Percentiles rank a stretch among this genome's conserved stretches.
Conservation (phyloP, 1,284 basidiomycete genomes). For the Pseudozyma pruni region DNA sequence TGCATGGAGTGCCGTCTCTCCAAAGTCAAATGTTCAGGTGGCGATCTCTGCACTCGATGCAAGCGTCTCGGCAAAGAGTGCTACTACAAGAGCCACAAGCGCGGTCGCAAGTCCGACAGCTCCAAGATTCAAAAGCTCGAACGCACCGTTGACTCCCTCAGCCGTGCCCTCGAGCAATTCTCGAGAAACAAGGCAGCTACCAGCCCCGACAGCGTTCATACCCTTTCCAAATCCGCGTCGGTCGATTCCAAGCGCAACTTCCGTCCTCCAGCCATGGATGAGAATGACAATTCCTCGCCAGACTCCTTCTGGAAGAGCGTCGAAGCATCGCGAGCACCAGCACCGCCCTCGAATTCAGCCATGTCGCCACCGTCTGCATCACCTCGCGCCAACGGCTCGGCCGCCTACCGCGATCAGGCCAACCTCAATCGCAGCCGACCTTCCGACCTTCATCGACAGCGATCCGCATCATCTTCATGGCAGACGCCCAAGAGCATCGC, state of each 20-base stretch:
- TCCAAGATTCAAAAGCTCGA: constrained; percentile 53
- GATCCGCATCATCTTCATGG: constrained; percentile 26
- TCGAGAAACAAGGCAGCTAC: constrained; percentile 22
- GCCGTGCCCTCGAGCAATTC: constrained; percentile 42
- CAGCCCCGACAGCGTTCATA: constrained; percentile 10
- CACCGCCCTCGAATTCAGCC: constrained; percentile 15
- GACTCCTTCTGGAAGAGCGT: constrained; percentile 15
- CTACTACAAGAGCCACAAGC: constrained; percentile 50
- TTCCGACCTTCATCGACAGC: constrained; percentile 20
- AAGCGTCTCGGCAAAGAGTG: constrained; percentile 42
- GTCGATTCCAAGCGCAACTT: constrained; percentile 9
- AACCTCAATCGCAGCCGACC: constrained; percentile 1
- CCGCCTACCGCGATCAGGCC: constrained; percentile 9
- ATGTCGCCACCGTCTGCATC: constrained; percentile 39
- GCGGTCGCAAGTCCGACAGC: constrained; percentile 52
- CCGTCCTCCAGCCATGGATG: neutral
- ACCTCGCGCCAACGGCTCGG: constrained; percentile 3
- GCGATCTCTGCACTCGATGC: constrained; percentile 42
- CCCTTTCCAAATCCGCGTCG: constrained; percentile 1
- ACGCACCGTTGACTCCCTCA: constrained; percentile 47
- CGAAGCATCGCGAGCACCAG: constrained; percentile 3
- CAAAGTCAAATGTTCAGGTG: constrained; percentile 52
- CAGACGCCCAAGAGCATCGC: constrained; percentile 32
- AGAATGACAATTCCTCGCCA: constrained; percentile 13
- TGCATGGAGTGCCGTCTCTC: constrained; percentile 51